A percentile compares a stretch with the other conserved stretches of the same genome.
These are phyloP conservation scores for Guadua angustifolia DNA, from an alignment of 176 grass and related monocot genomes.

Conservation along the genomic window DNA sequence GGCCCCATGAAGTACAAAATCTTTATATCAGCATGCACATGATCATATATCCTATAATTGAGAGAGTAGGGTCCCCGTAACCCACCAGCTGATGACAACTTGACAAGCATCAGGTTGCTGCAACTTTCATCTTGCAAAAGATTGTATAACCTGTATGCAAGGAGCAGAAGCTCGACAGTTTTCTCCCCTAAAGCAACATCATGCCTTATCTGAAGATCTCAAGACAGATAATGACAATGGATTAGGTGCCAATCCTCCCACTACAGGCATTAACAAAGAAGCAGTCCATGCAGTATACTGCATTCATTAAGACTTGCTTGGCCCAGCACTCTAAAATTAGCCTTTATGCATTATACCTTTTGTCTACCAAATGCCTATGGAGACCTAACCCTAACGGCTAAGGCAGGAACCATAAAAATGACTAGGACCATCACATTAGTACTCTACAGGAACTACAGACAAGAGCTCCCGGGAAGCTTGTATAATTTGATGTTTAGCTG, in stretches of 20 bases:
- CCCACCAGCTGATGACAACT: conserved; percentile 24
- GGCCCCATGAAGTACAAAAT: conserved; percentile 35
- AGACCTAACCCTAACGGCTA: not conserved
- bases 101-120: conserved; percentile 25
- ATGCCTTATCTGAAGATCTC: conserved; percentile 10
- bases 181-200: conserved; percentile 1
- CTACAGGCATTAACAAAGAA: conserved; percentile 16
- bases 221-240: not conserved
- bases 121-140: conserved; percentile 14
- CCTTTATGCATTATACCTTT: not conserved
- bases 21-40: conserved; percentile 27
- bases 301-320: conserved; percentile 22
- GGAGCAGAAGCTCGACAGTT: not conserved
- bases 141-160: not conserved
- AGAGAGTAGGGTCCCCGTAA: conserved; percentile 21
- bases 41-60: conserved; percentile 38
- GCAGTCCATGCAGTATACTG: not conserved
- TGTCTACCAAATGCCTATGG: conserved; percentile 13
- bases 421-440: not conserved
- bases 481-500: not conserved
- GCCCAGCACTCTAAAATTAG: not conserved
- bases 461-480: not conserved
- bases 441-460: not conserved
- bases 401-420: not conserved
- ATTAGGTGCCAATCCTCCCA: conserved; percentile 8